phyloP scores from a whole-genome alignment of 805 yeast species.

The Blastobotrys chiropterorum region DNA sequence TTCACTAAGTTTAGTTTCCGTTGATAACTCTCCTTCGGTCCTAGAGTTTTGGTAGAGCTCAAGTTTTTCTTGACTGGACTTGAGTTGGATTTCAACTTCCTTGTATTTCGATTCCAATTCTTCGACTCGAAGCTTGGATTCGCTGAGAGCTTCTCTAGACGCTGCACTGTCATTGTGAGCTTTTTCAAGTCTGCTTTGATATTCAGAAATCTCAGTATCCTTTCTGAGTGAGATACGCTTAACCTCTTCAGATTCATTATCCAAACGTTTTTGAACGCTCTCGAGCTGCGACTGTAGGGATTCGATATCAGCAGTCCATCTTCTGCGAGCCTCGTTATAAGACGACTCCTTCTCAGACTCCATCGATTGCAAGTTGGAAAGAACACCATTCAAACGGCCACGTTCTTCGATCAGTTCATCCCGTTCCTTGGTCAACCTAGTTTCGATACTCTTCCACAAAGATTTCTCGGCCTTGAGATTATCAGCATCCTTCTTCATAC shows the following conservation, averaged over 20 bases:
- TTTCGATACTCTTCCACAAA: conserved; percentile 43
- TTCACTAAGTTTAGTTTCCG: conserved; percentile 25
- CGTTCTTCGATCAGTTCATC: conserved; percentile 52
- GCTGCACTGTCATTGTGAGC: conserved; percentile 41
- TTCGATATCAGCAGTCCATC: conserved; percentile 45
- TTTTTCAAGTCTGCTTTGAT: conserved; percentile 55
- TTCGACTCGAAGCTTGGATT: conserved; percentile 37
- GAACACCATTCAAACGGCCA: conserved; percentile 47
- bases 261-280: conserved; percentile 40
- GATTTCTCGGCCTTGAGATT: conserved; percentile 51
- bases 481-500: conserved; percentile 40
- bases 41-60: conserved; percentile 27
- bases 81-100: conserved; percentile 29
- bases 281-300: conserved; percentile 44
- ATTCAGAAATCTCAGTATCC: conserved; percentile 51
- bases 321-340: conserved; percentile 42
- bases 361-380: conserved; percentile 53
- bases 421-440: conserved; percentile 48
- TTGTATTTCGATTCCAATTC: conserved; percentile 36
- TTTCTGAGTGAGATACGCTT: conserved; percentile 45
- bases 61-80: conserved; percentile 24
- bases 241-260: conserved; percentile 45
- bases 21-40: conserved; percentile 20
- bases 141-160: conserved; percentile 37
- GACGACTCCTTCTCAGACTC: conserved; percentile 56